phyloP scores from a whole-genome alignment of 1,139 yeast species.

The Candida mesenterica region DNA sequence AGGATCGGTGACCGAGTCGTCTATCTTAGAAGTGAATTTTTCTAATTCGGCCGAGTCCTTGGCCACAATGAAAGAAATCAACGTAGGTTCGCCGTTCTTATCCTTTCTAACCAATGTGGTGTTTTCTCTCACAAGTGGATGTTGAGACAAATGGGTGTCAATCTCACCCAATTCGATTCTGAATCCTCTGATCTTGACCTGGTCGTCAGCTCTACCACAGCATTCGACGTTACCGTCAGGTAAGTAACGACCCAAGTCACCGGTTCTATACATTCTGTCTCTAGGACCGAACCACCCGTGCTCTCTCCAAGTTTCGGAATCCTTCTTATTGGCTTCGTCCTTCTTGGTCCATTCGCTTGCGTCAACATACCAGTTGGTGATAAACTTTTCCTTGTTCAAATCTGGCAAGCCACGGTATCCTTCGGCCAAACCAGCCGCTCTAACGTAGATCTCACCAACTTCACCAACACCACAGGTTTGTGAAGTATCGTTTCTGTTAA shows the following conservation, averaged over 20 bases:
- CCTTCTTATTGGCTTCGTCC: slow-evolving; percentile 40
- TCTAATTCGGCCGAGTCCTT: slow-evolving; percentile 59
- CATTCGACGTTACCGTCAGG: slow-evolving; percentile 98
- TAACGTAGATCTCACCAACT: slow-evolving; percentile 95
- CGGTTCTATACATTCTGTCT: slow-evolving; percentile 93
- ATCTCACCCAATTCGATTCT: slow-evolving; percentile 98
- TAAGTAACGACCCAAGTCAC: slow-evolving; percentile 92
- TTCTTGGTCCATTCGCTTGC: slow-evolving; percentile 56
- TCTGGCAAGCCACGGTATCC: slow-evolving; percentile 93
- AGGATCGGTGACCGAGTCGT: slow-evolving; percentile 48
- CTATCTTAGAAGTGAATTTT: slow-evolving; percentile 43
- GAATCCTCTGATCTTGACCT: slow-evolving; percentile 97
- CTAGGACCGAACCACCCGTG: slow-evolving; percentile 90
- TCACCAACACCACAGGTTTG: slow-evolving; percentile 98
- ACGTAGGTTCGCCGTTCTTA: slow-evolving; percentile 86
- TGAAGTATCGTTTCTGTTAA: slow-evolving; percentile 81
- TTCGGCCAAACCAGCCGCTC: slow-evolving; percentile 98
- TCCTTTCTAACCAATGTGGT: slow-evolving; percentile 90
- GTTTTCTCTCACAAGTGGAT: slow-evolving; percentile 87
- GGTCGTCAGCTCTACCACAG: slow-evolving; percentile 98
- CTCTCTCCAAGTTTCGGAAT: slow-evolving; percentile 67
- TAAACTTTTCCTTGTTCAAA: slow-evolving; percentile 80
- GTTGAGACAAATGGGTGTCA: slow-evolving; percentile 94
- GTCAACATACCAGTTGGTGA: slow-evolving; percentile 85
- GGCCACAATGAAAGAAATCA: slow-evolving; percentile 91